Conservation (phyloP, 805 yeast genomes). For the Monosporozyma unispora region DNA sequence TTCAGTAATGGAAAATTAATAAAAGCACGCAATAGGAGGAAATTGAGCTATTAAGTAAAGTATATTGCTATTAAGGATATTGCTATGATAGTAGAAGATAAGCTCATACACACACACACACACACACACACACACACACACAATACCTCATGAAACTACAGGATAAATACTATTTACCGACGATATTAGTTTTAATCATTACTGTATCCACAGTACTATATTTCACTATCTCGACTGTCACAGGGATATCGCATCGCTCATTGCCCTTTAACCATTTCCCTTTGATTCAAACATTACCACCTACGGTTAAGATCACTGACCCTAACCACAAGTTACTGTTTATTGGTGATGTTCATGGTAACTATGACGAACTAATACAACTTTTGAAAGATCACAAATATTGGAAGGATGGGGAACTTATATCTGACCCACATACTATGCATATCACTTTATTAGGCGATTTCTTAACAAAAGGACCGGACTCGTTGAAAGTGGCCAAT, state of each 20-base stretch:
- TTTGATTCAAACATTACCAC: conserved; percentile 3
- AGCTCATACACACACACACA: too few relatives aligned
- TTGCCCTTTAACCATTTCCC: conserved; percentile 2
- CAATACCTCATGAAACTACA: not conserved
- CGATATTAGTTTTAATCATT: not conserved
- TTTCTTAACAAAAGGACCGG: conserved; percentile 75
- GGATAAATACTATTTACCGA: not conserved
- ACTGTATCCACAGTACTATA: not conserved
- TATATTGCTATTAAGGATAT: too few relatives aligned
- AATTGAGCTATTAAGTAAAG: not conserved
- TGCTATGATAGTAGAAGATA: too few relatives aligned
- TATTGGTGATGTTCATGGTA: conserved; percentile 88
- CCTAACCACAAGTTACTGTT: conserved; percentile 42
- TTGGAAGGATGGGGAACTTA: not conserved
- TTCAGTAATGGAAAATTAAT: not conserved
- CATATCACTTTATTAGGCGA: conserved; percentile 68
- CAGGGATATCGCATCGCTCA: not conserved
- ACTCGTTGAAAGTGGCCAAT: conserved; percentile 60
- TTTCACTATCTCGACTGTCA: not conserved
- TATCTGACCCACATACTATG: conserved; percentile 10
- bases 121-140: too few relatives aligned
- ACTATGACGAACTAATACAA: conserved; percentile 43
- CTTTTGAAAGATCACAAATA: conserved; percentile 37
- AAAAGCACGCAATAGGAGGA: not conserved
- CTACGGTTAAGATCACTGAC: conserved; percentile 3